Conservation (phyloP, 345 rosid species). For the Angophora floribunda region DNA sequence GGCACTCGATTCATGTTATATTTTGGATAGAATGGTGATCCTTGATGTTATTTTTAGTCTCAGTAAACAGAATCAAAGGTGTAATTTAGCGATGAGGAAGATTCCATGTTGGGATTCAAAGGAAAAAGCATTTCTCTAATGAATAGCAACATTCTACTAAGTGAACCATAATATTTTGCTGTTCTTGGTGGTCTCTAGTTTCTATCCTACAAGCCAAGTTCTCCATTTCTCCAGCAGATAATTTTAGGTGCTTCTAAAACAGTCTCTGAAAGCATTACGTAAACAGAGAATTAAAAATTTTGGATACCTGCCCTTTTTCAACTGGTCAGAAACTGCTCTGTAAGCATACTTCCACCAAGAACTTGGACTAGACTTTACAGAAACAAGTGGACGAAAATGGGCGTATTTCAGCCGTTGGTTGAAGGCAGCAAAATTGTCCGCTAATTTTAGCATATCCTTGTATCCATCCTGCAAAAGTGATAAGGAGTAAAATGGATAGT, state of each 20-base stretch:
- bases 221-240: not conserved
- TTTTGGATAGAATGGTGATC: not conserved
- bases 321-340: constrained; percentile 77
- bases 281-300: not conserved
- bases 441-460: constrained; percentile 77
- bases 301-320: constrained; percentile 71
- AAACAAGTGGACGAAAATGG: constrained; percentile 75
- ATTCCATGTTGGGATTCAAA: not conserved
- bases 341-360: constrained; percentile 97
- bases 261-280: not conserved
- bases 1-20: not conserved
- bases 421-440: constrained; percentile 87
- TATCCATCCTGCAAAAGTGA: constrained; percentile 66
- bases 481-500: not conserved
- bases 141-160: not conserved
- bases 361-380: constrained; percentile 61
- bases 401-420: constrained; percentile 84
- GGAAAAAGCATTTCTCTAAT: not conserved
- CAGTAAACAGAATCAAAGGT: not conserved
- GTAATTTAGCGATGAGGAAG: not conserved
- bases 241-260: not conserved
- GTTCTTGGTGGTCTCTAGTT: not conserved
- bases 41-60: not conserved
- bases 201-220: not conserved
- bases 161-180: not conserved